These are phyloP conservation scores for Huiozyma naganishii DNA, from an alignment of 805 yeast species.

Conservation along the genomic window DNA sequence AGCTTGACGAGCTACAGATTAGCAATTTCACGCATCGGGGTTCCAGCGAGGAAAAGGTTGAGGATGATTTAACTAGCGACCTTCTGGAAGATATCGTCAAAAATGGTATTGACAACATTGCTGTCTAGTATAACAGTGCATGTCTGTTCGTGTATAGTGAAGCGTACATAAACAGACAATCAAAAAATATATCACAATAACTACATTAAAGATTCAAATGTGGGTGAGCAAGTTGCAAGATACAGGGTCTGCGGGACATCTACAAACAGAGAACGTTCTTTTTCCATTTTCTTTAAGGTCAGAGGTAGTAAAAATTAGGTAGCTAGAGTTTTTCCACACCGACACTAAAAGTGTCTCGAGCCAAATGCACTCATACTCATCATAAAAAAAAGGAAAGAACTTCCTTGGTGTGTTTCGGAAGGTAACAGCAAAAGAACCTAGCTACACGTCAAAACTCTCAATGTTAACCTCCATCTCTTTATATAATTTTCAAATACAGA, in stretches of 20 bases:
- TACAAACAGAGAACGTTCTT: background rate
- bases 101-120: conserved; percentile 13
- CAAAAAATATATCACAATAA: background rate
- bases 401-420: conserved; percentile 15
- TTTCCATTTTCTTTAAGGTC: conserved; percentile 25
- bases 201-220: background rate
- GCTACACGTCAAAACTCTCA: background rate
- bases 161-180: too few relatives aligned
- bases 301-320: conserved; percentile 67
- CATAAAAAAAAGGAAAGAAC: conserved; percentile 38
- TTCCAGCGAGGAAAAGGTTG: conserved; percentile 24
- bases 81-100: conserved; percentile 30
- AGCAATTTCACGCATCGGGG: conserved; percentile 36
- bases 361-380: conserved; percentile 99
- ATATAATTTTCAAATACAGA: conserved; percentile 9
- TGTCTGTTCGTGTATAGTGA: background rate
- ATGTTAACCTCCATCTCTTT: conserved; percentile 1
- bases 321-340: conserved; percentile 99
- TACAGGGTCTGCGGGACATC: background rate
- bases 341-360: conserved; percentile 78
- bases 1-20: conserved; percentile 51
- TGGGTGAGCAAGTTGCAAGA: background rate
- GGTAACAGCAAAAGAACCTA: background rate
- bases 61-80: conserved; percentile 48
- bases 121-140: conserved; percentile 6